Conservation (phyloP, 2,329 filamentous ascomycete species). For the Diaporthe sp. region DNA sequence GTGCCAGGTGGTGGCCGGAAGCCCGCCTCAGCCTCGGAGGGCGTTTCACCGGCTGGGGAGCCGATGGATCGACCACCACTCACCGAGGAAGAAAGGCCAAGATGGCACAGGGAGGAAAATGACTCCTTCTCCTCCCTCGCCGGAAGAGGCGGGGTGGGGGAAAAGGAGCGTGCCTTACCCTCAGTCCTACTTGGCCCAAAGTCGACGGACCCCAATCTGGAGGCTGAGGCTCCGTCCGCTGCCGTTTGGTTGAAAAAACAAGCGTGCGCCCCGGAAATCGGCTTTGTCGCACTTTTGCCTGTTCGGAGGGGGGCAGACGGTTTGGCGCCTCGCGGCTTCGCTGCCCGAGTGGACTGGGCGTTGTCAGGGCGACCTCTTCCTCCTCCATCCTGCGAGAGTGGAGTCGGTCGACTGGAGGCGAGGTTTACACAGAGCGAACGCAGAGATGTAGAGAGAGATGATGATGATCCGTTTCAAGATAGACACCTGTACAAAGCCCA, state of each 20-base stretch:
- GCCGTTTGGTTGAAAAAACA: not conserved
- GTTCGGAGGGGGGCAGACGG: not conserved
- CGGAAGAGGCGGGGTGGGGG: conserved; percentile 5
- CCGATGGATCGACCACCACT: conserved; percentile 11
- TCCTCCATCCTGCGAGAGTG: conserved; percentile 15
- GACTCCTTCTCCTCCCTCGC: not conserved
- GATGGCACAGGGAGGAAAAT: not conserved
- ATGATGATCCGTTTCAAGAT: not conserved
- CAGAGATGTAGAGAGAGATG: not conserved
- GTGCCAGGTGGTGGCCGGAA: conserved; percentile 34
- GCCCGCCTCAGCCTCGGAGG: conserved; percentile 38
- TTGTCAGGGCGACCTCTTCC: conserved; percentile 17
- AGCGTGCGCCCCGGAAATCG: conserved; percentile 5
- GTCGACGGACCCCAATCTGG: conserved; percentile 21
- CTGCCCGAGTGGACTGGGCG: not conserved
- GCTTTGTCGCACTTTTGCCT: conserved; percentile 9
- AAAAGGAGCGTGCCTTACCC: not conserved
- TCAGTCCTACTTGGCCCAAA: conserved; percentile 1
- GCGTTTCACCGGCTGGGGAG: conserved; percentile 38
- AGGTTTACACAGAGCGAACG: not conserved
- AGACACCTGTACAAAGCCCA: not conserved
- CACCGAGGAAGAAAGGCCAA: not conserved
- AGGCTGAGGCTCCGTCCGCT: conserved; percentile 22
- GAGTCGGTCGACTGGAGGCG: conserved; percentile 15
- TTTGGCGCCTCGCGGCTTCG: not conserved